Evolutionary conservation across 306 rosid genomes (phyloP), one percentile per base, ranked within the genome.

Genomic region (Casuarina cunninghamiana): DNA sequence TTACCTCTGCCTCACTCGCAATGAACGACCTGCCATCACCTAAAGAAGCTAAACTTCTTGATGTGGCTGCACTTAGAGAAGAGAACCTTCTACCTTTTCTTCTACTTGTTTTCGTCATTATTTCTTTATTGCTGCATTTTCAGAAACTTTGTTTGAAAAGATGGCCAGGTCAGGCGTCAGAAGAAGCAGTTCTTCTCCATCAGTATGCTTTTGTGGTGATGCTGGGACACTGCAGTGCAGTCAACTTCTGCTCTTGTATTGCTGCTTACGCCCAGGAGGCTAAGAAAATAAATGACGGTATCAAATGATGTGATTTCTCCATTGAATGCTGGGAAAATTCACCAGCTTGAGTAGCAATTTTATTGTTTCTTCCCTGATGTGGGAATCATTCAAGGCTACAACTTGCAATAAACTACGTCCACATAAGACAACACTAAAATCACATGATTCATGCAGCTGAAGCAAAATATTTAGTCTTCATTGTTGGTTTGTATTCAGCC

Each of bases 1-100:
- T 87, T 85, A 84, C 79, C 88, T 78, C 65, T 75, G 76, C 82
- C 82, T 78, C 50, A 21, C 54, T n/a, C 11, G 79, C 80, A 82
- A 76, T 62, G 49, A n/a, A 70, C 3, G 53, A 44, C 42, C 35
- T 69, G 53, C 57, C 35, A 38, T 58, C 35, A 44, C 35, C 2
- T 12, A 55, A 55, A 42, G 10, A 62, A 67, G 16, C 19, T 21
- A 51, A 11, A 67, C 57, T 46, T 13, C 71, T 46, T 46, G 67
- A 67, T 21, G 61, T 12, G 10, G 50, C 54, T 63, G 10, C 46
- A 44, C 45, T 38, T 15, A 4, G 1, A 15, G 45, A 26, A 66
- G 49, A 15, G 41, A 8, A 10, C 65, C 12, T 58, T 8, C 10
- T 12, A 26, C 39, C 48, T 44, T 54, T 62, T 48, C 17, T 41